phyloP scores from a whole-genome alignment of 148 eudicot species.

The Dianthus caryophyllus region DNA sequence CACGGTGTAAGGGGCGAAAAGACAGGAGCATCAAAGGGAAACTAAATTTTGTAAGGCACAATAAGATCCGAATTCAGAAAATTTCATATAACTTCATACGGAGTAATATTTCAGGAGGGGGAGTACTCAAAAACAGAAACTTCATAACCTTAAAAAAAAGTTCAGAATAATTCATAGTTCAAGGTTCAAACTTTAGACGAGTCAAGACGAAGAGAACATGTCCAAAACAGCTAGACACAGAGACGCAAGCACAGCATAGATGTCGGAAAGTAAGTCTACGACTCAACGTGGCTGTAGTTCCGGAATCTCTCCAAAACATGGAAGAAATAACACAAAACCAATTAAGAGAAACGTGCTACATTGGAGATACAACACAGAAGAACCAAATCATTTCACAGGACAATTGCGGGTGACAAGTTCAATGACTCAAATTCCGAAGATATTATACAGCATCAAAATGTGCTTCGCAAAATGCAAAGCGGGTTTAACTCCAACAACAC shows the following conservation, averaged over 20 bases:
- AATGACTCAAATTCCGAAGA: neutral
- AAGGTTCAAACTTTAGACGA: too few species aligned
- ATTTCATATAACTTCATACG: too few species aligned
- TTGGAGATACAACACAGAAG: neutral
- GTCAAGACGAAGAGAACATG: too few species aligned
- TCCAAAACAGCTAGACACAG: neutral
- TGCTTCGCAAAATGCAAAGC: neutral
- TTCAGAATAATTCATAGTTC: too few species aligned
- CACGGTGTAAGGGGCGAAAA: neutral
- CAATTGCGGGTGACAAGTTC: neutral
- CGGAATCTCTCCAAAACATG: neutral
- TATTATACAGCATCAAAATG: conserved; percentile 2
- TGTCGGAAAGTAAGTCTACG: neutral
- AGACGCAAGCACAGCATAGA: neutral
- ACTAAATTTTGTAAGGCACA: neutral
- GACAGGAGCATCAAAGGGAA: neutral
- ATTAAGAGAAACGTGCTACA: neutral
- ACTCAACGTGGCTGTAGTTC: neutral
- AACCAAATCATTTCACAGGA: neutral
- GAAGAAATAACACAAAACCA: neutral
- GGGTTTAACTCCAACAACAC: neutral
- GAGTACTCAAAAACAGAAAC: too few species aligned
- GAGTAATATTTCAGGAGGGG: too few species aligned
- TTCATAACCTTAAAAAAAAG: too few species aligned
- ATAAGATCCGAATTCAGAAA: too few species aligned